Percentiles rank a stretch among this genome's conserved stretches.
These are phyloP conservation scores for Coemansia sp. DNA, from an alignment of 192 early-diverging fungal genomes.

Conservation along the genomic window DNA sequence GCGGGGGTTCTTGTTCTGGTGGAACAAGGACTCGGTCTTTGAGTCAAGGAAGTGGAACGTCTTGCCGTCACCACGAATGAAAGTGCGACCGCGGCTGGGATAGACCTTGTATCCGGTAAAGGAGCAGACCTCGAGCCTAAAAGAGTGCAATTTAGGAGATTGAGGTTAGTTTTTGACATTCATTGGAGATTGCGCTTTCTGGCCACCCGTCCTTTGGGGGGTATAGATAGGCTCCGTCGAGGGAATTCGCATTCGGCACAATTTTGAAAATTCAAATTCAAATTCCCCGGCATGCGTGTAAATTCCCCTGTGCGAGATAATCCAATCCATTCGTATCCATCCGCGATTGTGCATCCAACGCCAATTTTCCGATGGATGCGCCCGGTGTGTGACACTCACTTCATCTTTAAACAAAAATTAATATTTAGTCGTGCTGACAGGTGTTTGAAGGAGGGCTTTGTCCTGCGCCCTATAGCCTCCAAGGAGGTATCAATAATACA, in stretches of 20 bases:
- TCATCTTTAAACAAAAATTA: conserved; percentile 20
- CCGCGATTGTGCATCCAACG: background rate
- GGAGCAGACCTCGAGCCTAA: conserved; percentile 88
- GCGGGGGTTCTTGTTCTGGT: conserved; percentile 96
- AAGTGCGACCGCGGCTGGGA: conserved; percentile 96
- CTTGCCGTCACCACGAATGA: conserved; percentile 80
- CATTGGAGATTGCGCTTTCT: background rate
- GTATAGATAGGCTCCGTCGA: background rate
- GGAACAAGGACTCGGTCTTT: conserved; percentile 96
- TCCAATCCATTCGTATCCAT: conserved; percentile 8
- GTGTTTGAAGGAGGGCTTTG: conserved; percentile 9
- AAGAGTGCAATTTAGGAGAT: background rate
- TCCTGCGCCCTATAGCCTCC: background rate
- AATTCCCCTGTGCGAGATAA: background rate
- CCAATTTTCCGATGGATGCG: conserved; percentile 17
- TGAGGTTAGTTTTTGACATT: background rate
- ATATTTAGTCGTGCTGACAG: background rate
- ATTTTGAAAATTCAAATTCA: background rate
- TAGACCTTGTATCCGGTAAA: conserved; percentile 99
- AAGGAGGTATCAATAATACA: background rate
- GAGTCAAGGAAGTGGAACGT: conserved; percentile 96
- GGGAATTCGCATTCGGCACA: background rate
- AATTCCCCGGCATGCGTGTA: background rate
- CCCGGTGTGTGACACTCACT: conserved; percentile 17
- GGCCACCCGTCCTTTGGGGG: background rate